phyloP scores from a whole-genome alignment of 176 grass and related monocot genomes.

The Elaeis guineensis region DNA sequence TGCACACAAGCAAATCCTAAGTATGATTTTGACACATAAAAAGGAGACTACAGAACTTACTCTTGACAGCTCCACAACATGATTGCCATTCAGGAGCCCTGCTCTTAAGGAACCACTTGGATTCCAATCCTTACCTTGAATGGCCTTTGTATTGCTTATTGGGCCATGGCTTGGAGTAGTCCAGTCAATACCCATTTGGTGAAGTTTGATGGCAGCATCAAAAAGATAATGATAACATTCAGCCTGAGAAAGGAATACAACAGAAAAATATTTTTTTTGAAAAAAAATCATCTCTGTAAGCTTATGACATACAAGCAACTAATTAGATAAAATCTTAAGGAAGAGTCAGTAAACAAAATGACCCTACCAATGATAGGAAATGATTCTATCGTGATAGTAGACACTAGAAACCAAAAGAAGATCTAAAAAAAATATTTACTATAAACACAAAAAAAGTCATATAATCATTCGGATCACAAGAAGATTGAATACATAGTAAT shows the following conservation, averaged over 20 bases:
- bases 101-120: constrained; percentile 16
- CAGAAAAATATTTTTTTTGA: not conserved
- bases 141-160: constrained; percentile 36
- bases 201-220: constrained; percentile 79
- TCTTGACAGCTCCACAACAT: constrained; percentile 39
- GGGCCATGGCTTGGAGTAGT: constrained; percentile 66
- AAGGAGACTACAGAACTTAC: constrained; percentile 32
- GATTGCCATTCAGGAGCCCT: constrained; percentile 36
- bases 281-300: constrained; percentile 2
- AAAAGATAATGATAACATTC: constrained; percentile 98
- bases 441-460: too few relatives aligned
- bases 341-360: too few relatives aligned
- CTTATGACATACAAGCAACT: too few relatives aligned
- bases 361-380: too few relatives aligned
- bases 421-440: too few relatives aligned
- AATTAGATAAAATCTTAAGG: too few relatives aligned
- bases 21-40: not conserved
- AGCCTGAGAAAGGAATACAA: constrained; percentile 42
- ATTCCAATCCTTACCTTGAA: constrained; percentile 8
- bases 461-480: too few relatives aligned
- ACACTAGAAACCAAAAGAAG: too few relatives aligned
- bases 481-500: too few relatives aligned
- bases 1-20: not conserved
- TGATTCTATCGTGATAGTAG: too few relatives aligned
- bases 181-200: constrained; percentile 87